Base-by-base conservation (phyloP, 331 rosid genomes). In the Dryas integrifolia region DNA sequence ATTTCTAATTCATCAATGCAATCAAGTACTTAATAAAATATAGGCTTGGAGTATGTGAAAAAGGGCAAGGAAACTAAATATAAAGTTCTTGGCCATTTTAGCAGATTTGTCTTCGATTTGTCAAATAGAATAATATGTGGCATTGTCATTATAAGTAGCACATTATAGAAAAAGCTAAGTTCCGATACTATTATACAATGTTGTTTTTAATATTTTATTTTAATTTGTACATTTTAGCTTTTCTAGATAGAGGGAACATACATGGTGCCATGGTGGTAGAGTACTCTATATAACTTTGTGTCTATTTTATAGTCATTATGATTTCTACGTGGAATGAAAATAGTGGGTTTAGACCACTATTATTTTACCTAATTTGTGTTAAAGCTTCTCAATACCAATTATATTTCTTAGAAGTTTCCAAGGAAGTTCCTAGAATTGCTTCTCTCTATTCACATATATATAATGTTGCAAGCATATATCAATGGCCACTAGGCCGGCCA, bases 401-500 rank as follows among this genome's bases (percentile, higher is more conserved):
- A 51, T 11, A 35, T 46, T 74, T 50, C 26, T 63, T 44, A 58
- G 49, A 46, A 51, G 58, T 35, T 60, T 77, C 72, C 39, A 10
- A 44, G 53, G 59, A 52, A 35, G 21, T 60, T 70, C 39, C 39
- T 45, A 52, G 56, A 21, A 38, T 44, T 70, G 48, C 5, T 18
- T 71, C 11, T 18, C 16, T 43, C 58, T 35, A 26, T 70, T 40
- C 57, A 38, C 6, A 43, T 16, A 24, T 39, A 39, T 39, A 16
- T 44, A 69, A 77, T 63, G 68, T 69, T 55, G 53, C 14, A 55
- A 48, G 69, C 83, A 80, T 30, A 30, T 30, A 30, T 64, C 73
- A 80, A 55, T 56, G 65, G 77, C 65, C 80, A 69, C 83, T 74
- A 59, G 35, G 49, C 48, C 51, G 3, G 35, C 43, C 73, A 35